Evolutionary conservation across 2,329 filamentous ascomycete species (phyloP), one percentile per base, ranked within the genome.

Genomic region (Penicillium sp.): DNA sequence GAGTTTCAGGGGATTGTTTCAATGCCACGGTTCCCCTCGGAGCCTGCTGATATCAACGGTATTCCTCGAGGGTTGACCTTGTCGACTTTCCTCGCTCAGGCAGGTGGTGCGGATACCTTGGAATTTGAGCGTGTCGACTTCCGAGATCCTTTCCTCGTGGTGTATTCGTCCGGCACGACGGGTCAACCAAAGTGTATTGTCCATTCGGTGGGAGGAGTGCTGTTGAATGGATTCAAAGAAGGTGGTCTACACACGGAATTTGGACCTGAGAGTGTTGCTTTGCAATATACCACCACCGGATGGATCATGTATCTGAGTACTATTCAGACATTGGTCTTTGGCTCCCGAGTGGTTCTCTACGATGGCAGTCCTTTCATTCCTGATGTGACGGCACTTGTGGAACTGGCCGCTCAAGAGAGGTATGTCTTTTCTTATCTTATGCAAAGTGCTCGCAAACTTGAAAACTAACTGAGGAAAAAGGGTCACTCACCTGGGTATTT

Each of bases 231-330:
- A 1, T 75, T 74, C 43, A 88, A 93, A 71, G 92, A 96, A 73
- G 80, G 78, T 1, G 75, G 72, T 25, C 70, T 88, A 25, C 85
- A 88, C 65, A 74, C 79, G 6, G 65, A 83, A 52, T 67, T 82
- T 45, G 73, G 74, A 0, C 71, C 81, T 0, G 72, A 73, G 7
- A 81, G 73, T 16, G 79, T 82, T 0, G 71, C 77, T 8, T 65
- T 88, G 37, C 86, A 89, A 70, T 88, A 86, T 68, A 89, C 87
- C 0, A 89, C 87, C 0, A 92, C 89, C 0, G 89, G 90, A 0
- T 96, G 92, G 92, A 95, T 96, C 76, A 96, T 96, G 92, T 95
- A 94, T 72, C 79, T 93, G 8, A 78, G 81, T 2, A 84, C 83
- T 40, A 80, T 91, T 0, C 80, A 82, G 22, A 79, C 82, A 4